A percentile compares a stretch with the other conserved stretches of the same genome.
These are phyloP conservation scores for Boletus holoroseus DNA, from an alignment of 1,284 basidiomycete species.

Conservation along the genomic window DNA sequence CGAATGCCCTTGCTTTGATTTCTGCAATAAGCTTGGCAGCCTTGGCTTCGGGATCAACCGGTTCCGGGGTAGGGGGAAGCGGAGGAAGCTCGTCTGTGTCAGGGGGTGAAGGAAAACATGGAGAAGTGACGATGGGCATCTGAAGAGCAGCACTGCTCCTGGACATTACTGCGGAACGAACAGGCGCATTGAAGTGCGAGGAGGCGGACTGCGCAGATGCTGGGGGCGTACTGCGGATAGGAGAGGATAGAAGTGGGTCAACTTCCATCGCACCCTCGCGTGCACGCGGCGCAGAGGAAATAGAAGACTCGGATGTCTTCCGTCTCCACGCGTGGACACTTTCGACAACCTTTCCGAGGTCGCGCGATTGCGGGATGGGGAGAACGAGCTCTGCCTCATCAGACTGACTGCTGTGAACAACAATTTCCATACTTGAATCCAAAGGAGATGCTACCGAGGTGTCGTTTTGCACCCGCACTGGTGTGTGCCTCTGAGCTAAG, in stretches of 20 bases:
- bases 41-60: conserved; percentile 45
- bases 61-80: conserved; percentile 38
- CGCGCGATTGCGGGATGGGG: conserved; percentile 22
- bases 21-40: conserved; percentile 54
- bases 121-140: conserved; percentile 17
- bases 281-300: background rate
- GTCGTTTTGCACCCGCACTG: background rate
- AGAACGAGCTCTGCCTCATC: conserved; percentile 55
- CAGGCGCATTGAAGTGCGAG: background rate
- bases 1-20: conserved; percentile 53
- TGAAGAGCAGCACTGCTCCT: conserved; percentile 1
- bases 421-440: background rate
- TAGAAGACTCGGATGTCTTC: conserved; percentile 20
- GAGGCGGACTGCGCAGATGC: background rate
- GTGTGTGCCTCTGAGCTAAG: background rate
- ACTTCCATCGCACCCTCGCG: conserved; percentile 27
- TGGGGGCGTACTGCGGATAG: conserved; percentile 3
- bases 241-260: conserved; percentile 16
- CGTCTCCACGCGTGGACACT: conserved; percentile 42
- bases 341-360: conserved; percentile 34
- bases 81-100: conserved; percentile 24
- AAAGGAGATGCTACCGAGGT: conserved; percentile 15
- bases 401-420: conserved; percentile 64
- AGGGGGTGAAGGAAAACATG: conserved; percentile 38
- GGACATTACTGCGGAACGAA: background rate